These are phyloP conservation scores for Triticum dicoccoides DNA, from an alignment of 176 grass and related monocot species.

Conservation along the genomic window DNA sequence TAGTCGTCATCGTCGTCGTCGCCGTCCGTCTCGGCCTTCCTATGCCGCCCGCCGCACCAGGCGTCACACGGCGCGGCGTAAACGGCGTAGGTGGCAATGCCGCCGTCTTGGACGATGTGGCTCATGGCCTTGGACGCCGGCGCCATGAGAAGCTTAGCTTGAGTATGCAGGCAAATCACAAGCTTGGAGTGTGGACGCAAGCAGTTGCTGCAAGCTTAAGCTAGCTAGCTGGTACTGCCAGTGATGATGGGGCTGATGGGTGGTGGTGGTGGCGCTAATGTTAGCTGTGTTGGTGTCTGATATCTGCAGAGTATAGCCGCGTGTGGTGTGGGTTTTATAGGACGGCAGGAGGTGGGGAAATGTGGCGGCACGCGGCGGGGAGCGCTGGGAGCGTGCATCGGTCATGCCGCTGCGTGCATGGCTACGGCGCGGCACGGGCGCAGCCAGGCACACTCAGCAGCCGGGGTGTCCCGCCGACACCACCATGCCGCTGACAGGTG, in stretches of 20 bases:
- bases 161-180: neutral
- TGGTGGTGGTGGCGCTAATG: slow-evolving; percentile 8
- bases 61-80: slow-evolving; percentile 25
- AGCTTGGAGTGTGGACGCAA: neutral
- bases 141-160: slow-evolving; percentile 35
- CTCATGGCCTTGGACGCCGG: slow-evolving; percentile 13
- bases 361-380: slow-evolving; percentile 44
- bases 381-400: slow-evolving; percentile 28
- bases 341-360: slow-evolving; percentile 4
- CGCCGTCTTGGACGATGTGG: slow-evolving; percentile 19
- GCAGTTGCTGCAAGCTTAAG: too few relatives aligned
- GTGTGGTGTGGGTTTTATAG: slow-evolving; percentile 51
- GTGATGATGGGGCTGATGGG: neutral
- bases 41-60: neutral
- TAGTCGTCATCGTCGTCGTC: slow-evolving; percentile 64
- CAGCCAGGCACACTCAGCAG: neutral
- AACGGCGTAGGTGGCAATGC: slow-evolving; percentile 38
- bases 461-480: neutral
- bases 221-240: neutral
- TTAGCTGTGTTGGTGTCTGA: slow-evolving; percentile 21
- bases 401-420: slow-evolving; percentile 36
- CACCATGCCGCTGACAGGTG: slow-evolving; percentile 16
- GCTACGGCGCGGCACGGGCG: slow-evolving; percentile 12
- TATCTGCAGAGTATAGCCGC: slow-evolving; percentile 29
- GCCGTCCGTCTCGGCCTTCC: slow-evolving; percentile 36